Evolutionary conservation across 805 yeast species (phyloP).

Genomic region (Kodamaea hsintzibuensis): DNA sequence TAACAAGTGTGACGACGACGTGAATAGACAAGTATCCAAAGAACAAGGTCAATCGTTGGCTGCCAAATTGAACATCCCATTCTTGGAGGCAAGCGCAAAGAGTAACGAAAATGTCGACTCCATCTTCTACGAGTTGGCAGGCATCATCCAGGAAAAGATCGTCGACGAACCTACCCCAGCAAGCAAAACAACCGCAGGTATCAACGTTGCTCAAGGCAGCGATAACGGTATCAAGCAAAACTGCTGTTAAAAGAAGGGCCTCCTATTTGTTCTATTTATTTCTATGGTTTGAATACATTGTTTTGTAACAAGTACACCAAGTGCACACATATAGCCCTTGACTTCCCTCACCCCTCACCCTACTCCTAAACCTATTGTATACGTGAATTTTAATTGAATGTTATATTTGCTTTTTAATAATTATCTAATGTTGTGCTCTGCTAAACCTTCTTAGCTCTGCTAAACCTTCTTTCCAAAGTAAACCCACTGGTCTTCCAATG

Average conservation of each 20-base stretch:
- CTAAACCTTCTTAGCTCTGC: slow-evolving; percentile 34
- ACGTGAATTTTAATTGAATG: neutral
- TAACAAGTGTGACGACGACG: slow-evolving; percentile 90
- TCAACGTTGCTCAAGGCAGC: slow-evolving; percentile 40
- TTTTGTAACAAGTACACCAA: neutral
- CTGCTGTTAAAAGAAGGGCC: slow-evolving; percentile 34
- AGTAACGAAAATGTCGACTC: slow-evolving; percentile 89
- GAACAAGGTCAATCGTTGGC: slow-evolving; percentile 94
- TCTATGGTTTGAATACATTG: slow-evolving; percentile 3
- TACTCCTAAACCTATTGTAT: neutral
- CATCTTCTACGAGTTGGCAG: slow-evolving; percentile 86
- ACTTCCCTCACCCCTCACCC: neutral
- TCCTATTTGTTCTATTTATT: neutral
- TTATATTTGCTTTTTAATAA: neutral
- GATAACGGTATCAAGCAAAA: slow-evolving; percentile 29
- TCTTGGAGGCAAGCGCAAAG: slow-evolving; percentile 96
- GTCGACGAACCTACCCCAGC: slow-evolving; percentile 38
- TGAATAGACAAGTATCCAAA: slow-evolving; percentile 78
- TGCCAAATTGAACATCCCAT: slow-evolving; percentile 81
- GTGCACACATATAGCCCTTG: neutral
- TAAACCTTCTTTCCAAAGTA: slow-evolving; percentile 68
- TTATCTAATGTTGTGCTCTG: neutral
- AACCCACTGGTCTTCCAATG: slow-evolving; percentile 81
- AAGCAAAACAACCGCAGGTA: slow-evolving; percentile 29
- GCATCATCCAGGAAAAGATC: slow-evolving; percentile 79